Evolutionary conservation across 352 stramenopile species (phyloP), one percentile per base, ranked within the genome.

Genomic region (Phytophthora uliginosa): DNA sequence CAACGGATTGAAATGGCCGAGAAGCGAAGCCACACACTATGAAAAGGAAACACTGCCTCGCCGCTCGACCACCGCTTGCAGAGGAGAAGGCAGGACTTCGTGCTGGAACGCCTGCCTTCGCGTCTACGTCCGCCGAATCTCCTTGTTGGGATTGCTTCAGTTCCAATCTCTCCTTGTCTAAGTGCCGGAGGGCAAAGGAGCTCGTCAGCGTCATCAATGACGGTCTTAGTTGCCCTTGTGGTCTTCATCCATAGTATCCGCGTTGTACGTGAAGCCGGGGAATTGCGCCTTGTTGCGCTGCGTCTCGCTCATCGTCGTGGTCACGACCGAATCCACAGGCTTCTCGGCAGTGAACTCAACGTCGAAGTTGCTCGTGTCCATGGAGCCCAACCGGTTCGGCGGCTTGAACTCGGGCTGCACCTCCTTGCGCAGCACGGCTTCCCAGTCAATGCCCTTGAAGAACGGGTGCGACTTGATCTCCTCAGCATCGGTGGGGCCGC

Each of bases 311-410:
- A 97, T 94, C 34, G 86, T 95, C 60, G 89, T 95, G n/a, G 90
- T 97, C 69, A 97, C 90, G 53, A 97, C 90, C 50, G 90, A 97
- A 76, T 97, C 90, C 54, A 96, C 91, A 9, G 95, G 91, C 62
- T 95, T 95, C 70, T 98, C 93, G 51, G 75, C 83, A 60, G 95
- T 99, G 69, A 98, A 98, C 66, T 98, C 94, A 51, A 98, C 83
- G 73, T 98, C 88, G 69, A 99, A 98, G 79, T 98, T 98, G 81
- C 90, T 95, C 61, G 94, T 98, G 81, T 99, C 95, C 70, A 97
- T 94, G 57, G 88, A 95, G 42, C 90, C 90, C 69, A 96, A 82
- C 53, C 86, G 84, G 79, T 95, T 94, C 45, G 91, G 93, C 53
- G 94, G 91, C 79, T 97, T 97, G 77, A 98, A 98, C 74, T 98